Evolutionary conservation across 257 asterid species (phyloP).

Genomic region (Solanum acaule): DNA sequence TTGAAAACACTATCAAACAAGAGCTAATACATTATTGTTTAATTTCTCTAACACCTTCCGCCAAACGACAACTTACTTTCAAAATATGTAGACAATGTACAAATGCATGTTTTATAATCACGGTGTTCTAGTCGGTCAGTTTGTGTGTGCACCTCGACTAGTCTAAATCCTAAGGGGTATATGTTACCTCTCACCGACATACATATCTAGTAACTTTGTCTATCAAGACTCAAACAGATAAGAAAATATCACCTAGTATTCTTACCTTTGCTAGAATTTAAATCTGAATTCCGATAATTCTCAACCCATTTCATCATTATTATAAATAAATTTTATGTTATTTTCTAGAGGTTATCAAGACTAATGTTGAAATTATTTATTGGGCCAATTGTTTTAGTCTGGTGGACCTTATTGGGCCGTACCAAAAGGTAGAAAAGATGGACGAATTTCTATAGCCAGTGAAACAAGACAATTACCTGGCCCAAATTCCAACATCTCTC

Average conservation of each 20-base stretch:
- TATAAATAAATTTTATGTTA: background rate
- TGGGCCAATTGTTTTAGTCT: slow-evolving; percentile 24
- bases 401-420: slow-evolving; percentile 83
- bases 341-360: background rate
- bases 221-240: background rate
- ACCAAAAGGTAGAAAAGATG: slow-evolving; percentile 81
- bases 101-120: background rate
- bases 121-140: background rate
- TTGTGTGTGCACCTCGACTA: background rate
- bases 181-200: background rate
- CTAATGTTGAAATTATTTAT: background rate
- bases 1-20: background rate
- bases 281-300: background rate
- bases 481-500: slow-evolving; percentile 65
- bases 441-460: slow-evolving; percentile 50
- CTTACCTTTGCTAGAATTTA: background rate
- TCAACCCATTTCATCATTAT: background rate
- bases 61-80: background rate
- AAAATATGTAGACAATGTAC: background rate
- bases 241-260: background rate
- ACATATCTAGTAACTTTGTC: background rate
- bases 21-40: background rate
- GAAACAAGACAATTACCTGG: slow-evolving; percentile 56
- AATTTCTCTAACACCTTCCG: background rate
- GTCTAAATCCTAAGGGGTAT: background rate